phyloP scores from a whole-genome alignment of 225 moss, liverwort and hornwort genomes.

The Asterella californica region DNA sequence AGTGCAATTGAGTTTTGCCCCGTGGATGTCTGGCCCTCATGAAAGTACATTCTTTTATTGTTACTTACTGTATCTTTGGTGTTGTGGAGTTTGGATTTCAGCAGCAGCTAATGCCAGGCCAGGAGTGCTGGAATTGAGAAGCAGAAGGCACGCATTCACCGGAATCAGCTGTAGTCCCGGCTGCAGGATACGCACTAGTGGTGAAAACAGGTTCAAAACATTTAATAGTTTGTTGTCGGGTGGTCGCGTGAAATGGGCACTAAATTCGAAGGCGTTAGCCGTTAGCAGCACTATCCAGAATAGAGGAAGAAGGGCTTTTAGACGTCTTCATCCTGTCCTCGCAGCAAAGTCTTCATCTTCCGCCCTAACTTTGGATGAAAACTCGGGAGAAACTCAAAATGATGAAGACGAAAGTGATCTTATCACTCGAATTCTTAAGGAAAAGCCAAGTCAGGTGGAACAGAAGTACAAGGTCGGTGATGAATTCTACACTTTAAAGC shows the following conservation, averaged over 20 bases:
- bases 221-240: background rate
- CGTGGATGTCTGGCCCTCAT: background rate
- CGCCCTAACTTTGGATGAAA: background rate
- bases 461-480: constrained; percentile 71
- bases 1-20: background rate
- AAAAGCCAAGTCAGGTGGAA: constrained; percentile 82
- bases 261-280: background rate
- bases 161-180: constrained; percentile 18
- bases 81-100: background rate
- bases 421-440: constrained; percentile 59
- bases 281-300: background rate
- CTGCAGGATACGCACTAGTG: background rate
- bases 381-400: background rate
- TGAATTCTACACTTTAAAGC: constrained; percentile 71
- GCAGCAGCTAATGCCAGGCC: constrained; percentile 13
- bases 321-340: background rate
- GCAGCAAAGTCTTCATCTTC: constrained; percentile 11
- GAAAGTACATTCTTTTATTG: background rate
- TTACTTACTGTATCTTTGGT: background rate
- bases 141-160: constrained; percentile 4
- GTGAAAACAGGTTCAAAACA: constrained; percentile 1
- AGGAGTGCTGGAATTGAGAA: constrained; percentile 15
- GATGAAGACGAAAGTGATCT: constrained; percentile 43
- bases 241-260: background rate
- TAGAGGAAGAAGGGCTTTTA: background rate